Base-by-base conservation (phyloP, 2,329 filamentous ascomycete species). In the Dactylonectria macrodidyma region DNA sequence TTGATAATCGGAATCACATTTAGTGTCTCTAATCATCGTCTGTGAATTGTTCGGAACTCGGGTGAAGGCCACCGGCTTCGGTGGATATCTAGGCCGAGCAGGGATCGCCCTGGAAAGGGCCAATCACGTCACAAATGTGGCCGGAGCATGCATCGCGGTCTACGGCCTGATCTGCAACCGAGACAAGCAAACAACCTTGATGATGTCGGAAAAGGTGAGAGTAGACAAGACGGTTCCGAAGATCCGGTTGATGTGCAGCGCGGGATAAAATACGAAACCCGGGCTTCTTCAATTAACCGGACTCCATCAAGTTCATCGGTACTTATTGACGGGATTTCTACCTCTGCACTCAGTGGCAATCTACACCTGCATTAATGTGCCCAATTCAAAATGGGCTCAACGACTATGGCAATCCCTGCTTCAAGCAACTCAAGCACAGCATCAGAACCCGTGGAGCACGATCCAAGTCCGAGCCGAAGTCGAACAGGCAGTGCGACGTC, bases 401-500 rank as follows among this genome's bases (percentile, higher is more conserved):
- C 24, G 4, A 14, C 8, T 5, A 41, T 41, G 7, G 3, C 47
- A 10, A n/a, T 8, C 41, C 47, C 47, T 5, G 19, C 33, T 44
- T 44, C 33, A 10, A 19, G 46, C 14, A 19, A n/a, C 14, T 36
- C 58, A 14, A 60, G 46, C 58, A 52, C 30, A 34, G 14, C 47
- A 16, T 60, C 58, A 14, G 33, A 51, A 16, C 14, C 38, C 19
- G 14, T 19, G 8, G 12, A 60, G n/a, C 47, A 19, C 41, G 14
- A 41, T 22, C 46, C 47, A 8, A 24, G 3, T 24, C 47, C 58
- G 36, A 60, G 16, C 22, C 58, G 47, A 26, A 52, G 58, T 22
- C 47, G 47, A 8, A 60, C 58, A 16, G 58, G 22, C 16, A 51
- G 47, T 7, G 58, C 38, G 24, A 60, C 58, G n/a, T 60, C 58